Percentiles rank a stretch among this genome's conserved stretches.
Evolutionary conservation across 2,329 filamentous ascomycete species (phyloP).

Genomic region (Zasmidium cellare): DNA sequence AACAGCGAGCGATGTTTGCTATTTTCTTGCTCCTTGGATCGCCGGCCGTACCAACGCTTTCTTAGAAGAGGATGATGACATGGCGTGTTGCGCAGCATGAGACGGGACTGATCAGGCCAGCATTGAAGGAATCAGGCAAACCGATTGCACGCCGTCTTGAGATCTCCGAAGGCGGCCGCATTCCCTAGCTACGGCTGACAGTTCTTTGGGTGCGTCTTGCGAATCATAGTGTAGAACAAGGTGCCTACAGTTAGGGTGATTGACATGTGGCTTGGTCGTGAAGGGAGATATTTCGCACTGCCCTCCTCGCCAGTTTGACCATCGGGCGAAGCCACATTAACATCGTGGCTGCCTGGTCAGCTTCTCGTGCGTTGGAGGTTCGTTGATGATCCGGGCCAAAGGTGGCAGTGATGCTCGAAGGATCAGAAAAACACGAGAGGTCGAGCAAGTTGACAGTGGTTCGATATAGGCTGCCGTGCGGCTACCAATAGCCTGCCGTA

Average conservation of each 20-base stretch:
- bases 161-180: background rate
- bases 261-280: background rate
- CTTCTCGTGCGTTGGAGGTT: background rate
- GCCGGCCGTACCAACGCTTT: background rate
- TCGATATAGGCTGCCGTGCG: no score
- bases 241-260: background rate
- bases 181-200: background rate
- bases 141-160: background rate
- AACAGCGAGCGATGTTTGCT: background rate
- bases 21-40: slow-evolving; percentile 1
- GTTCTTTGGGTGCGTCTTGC: background rate
- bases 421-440: no score
- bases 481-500: no score
- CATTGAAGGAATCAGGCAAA: background rate
- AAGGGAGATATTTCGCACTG: background rate
- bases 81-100: slow-evolving; percentile 4
- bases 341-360: background rate
- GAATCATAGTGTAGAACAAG: background rate
- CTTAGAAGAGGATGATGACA: slow-evolving; percentile 1
- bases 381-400: background rate
- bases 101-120: background rate
- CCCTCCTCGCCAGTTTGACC: background rate
- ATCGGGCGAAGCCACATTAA: background rate
- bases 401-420: slow-evolving; percentile 5
- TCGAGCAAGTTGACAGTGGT: no score